phyloP scores from a whole-genome alignment of 2,329 filamentous ascomycete species.

The Corynespora cassiicola region DNA sequence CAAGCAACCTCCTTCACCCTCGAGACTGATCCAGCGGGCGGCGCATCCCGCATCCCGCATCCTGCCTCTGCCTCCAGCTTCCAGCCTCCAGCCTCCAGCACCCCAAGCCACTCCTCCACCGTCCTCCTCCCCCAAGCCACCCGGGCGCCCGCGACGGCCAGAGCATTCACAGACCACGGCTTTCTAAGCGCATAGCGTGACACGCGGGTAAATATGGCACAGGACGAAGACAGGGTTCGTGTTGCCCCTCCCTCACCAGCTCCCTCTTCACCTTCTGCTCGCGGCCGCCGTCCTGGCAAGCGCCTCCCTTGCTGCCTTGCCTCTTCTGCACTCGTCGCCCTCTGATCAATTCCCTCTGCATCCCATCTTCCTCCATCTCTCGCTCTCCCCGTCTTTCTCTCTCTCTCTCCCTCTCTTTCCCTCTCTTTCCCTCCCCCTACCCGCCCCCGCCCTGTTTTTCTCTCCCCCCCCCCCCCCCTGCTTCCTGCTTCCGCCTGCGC shows the following conservation, averaged over 20 bases:
- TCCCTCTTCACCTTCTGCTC: conserved; percentile 1
- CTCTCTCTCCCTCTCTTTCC: conserved; percentile 5
- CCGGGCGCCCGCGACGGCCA: too few relatives aligned
- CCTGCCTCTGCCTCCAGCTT: too few relatives aligned
- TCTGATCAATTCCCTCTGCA: conserved; percentile 13
- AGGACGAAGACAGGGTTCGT: conserved; percentile 45
- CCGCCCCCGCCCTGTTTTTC: not conserved
- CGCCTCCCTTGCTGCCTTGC: conserved; percentile 14
- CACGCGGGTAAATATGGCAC: conserved; percentile 36
- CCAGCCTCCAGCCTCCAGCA: too few relatives aligned
- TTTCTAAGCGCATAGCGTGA: conserved; percentile 21
- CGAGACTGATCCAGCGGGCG: too few relatives aligned
- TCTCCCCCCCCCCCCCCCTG: conserved; percentile 2
- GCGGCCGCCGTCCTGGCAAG: too few relatives aligned
- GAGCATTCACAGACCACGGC: conserved; percentile 19
- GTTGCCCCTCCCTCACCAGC: conserved; percentile 35
- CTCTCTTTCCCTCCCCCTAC: conserved; percentile 3
- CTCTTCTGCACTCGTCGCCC: conserved; percentile 15
- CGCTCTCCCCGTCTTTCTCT: conserved; percentile 1
- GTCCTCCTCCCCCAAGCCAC: conserved; percentile 8
- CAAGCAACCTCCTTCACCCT: too few relatives aligned
- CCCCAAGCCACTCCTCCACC: not conserved
- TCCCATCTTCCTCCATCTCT: not conserved
- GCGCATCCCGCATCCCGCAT: too few relatives aligned
- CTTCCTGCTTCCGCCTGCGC: conserved; percentile 6